Evolutionary conservation across 169 alveolate genomes (phyloP).

Genomic region (Babesia divergens): DNA sequence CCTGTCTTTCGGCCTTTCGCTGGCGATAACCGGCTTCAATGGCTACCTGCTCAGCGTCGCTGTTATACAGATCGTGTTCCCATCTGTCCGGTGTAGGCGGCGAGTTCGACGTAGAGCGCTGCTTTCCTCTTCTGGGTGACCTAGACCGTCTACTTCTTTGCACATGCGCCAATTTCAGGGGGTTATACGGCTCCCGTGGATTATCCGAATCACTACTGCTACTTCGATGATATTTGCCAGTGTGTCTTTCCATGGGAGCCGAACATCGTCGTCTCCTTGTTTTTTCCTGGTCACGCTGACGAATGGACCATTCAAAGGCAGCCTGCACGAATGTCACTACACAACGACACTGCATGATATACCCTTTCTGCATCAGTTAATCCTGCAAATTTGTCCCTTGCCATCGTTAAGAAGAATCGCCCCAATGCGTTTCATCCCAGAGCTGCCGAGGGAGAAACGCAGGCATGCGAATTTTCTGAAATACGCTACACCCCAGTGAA

Average conservation of each 20-base stretch:
- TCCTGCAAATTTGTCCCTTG: neutral
- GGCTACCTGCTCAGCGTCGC: neutral
- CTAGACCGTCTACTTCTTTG: neutral
- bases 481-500: too few species aligned
- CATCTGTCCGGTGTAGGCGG: constrained; percentile 23
- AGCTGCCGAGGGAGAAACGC: too few species aligned
- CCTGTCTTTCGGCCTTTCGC: neutral
- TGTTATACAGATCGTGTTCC: constrained; percentile 53
- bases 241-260: neutral
- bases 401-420: constrained; percentile 1
- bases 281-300: neutral
- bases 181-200: constrained; percentile 63
- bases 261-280: neutral
- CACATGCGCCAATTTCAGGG: constrained; percentile 45
- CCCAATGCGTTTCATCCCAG: too few species aligned
- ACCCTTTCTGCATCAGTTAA: constrained; percentile 53
- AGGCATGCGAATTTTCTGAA: too few species aligned
- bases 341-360: neutral
- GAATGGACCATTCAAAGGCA: constrained; percentile 56
- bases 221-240: neutral
- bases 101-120: neutral
- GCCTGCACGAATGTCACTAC: constrained; percentile 16
- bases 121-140: neutral
- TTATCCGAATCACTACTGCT: constrained; percentile 29
- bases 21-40: constrained; percentile 5